Evolutionary conservation across 1,139 yeast genomes (phyloP), one percentile per base, ranked within the genome.

Genomic region (Candida sp.): DNA sequence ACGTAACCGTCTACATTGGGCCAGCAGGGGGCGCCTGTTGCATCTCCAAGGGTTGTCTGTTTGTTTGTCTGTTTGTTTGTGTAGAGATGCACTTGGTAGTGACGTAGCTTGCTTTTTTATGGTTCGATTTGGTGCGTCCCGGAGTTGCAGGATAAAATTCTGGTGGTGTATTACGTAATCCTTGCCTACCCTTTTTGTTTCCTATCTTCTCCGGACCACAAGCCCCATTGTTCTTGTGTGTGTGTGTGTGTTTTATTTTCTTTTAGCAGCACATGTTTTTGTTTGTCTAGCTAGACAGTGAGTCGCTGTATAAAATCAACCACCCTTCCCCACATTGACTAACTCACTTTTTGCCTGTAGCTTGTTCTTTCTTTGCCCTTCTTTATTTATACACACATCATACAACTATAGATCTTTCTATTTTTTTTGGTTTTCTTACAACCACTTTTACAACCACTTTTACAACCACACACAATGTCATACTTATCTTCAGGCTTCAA

Each of bases 401-500:
- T 17, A 17, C 17, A 17, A 17, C 17, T 17, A 17, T 17, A 17
- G 17, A 3, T 5, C n/a, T 23, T 23, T 39, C 28, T 26, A 27
- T 27, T 39, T 39, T 40, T 7, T 26, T 12, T 40, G 17, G 7
- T 39, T 27, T n/a, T 39, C 9, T 28, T 7, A 9, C 6, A 23
- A 28, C n/a, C 33, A 40, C 33, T 27, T 26, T 39, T 28, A 27
- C 8, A n/a, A 27, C 27, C 42, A 40, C 26, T 34, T 34, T 34
- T n/a, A 34, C 35, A 32, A 32, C 35, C 28, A 27, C 5, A 23
- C n/a, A 40, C 30, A 27, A 53, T 54, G 54, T 55, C 59, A 44
- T 41, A 49, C n/a, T 41, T 58, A 42, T 39, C 55, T 11, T 47
- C 60, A 17, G 54, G 50, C 31, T 47, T 57, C 30, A 51, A 63